Evolutionary conservation across 495 filamentous ascomycete genomes (phyloP).

Genomic region (Tuber microsphaerosporum): DNA sequence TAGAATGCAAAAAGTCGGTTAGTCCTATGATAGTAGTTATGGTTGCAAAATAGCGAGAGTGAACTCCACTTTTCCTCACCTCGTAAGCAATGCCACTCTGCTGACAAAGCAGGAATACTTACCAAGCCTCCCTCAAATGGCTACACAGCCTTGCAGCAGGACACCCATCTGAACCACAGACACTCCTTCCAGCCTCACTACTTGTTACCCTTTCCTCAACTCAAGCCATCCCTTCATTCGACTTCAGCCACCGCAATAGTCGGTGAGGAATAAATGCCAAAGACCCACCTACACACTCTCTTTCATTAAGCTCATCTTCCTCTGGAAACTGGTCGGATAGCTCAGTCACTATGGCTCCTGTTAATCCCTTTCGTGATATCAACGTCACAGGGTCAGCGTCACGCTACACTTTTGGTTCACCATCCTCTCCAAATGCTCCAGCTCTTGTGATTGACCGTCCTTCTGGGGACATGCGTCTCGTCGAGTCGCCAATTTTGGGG

Average conservation of each 20-base stretch:
- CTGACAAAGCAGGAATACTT: too few species aligned
- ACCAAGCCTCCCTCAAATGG: not conserved
- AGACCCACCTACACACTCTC: not conserved
- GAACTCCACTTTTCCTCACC: too few species aligned
- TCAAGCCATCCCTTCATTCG: not conserved
- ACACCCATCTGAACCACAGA: not conserved
- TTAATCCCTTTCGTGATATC: slow-evolving; percentile 88
- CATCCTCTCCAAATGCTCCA: slow-evolving; percentile 81
- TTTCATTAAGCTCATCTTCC: not conserved
- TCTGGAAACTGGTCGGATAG: not conserved
- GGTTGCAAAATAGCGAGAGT: too few species aligned
- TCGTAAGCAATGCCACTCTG: too few species aligned
- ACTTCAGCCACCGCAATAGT: not conserved
- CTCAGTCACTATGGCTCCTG: slow-evolving; percentile 49
- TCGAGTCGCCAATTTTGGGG: slow-evolving; percentile 65
- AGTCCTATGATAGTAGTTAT: too few species aligned
- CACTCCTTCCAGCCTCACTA: not conserved
- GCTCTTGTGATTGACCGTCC: slow-evolving; percentile 85
- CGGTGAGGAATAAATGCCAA: not conserved
- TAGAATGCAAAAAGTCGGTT: too few species aligned
- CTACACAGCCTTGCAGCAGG: too few species aligned
- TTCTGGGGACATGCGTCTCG: slow-evolving; percentile 80
- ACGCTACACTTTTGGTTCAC: slow-evolving; percentile 93
- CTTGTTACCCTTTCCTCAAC: not conserved
- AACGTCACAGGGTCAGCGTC: slow-evolving; percentile 87